A percentile compares a stretch with the other conserved stretches of the same genome.
These are phyloP conservation scores for Coemansia sp. DNA, from an alignment of 192 early-diverging fungal genomes.

Conservation along the genomic window DNA sequence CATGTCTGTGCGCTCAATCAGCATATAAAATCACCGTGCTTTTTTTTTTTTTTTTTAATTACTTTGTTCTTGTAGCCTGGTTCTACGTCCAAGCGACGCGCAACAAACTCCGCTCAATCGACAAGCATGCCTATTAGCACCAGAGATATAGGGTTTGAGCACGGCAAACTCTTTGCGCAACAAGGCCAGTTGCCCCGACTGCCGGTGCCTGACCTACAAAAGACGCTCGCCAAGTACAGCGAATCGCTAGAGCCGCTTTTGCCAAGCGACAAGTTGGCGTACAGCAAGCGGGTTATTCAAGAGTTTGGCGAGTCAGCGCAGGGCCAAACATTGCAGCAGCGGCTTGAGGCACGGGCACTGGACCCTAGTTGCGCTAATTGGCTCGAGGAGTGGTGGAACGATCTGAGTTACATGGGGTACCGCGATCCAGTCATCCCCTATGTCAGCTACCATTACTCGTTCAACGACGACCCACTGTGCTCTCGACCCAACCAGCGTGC, in stretches of 20 bases:
- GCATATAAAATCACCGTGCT: neutral
- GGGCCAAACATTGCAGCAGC: conserved; percentile 79
- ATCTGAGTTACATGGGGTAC: conserved; percentile 89
- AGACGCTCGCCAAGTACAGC: conserved; percentile 81
- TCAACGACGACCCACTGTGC: conserved; percentile 81
- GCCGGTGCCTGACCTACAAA: conserved; percentile 80
- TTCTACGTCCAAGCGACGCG: neutral
- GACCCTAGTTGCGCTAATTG: conserved; percentile 77
- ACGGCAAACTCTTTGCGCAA: conserved; percentile 65
- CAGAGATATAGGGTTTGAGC: conserved; percentile 8
- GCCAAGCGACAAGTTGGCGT: conserved; percentile 63
- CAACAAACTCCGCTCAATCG: neutral
- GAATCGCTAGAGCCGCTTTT: conserved; percentile 73
- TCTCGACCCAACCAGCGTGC: conserved; percentile 76
- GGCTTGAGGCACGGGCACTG: conserved; percentile 71
- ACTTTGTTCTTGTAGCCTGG: neutral
- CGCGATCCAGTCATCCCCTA: conserved; percentile 96
- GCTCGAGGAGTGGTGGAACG: conserved; percentile 98
- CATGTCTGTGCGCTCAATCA: neutral
- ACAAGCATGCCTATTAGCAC: conserved; percentile 18
- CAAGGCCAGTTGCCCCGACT: conserved; percentile 77
- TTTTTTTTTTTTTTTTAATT: no score
- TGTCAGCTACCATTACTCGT: conserved; percentile 95
- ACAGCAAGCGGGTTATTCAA: conserved; percentile 63
- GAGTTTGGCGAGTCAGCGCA: conserved; percentile 78